phyloP scores from a whole-genome alignment of 2,329 filamentous ascomycete species.

The Atkinsonella hypoxylon region DNA sequence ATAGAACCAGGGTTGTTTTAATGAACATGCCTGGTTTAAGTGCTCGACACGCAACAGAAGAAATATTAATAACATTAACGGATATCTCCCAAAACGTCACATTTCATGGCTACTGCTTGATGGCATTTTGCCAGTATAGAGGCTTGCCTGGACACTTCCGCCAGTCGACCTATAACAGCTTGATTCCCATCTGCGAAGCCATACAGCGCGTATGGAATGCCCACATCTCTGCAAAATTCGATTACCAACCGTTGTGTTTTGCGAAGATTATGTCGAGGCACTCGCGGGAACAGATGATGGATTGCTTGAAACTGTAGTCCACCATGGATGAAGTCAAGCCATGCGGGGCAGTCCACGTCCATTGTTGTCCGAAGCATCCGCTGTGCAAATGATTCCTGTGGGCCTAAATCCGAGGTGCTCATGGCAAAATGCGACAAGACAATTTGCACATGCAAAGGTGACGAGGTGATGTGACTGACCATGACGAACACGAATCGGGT shows the following conservation, averaged over 20 bases:
- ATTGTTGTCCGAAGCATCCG: slow-evolving; percentile 88
- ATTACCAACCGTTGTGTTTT: slow-evolving; percentile 45
- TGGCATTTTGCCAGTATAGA: slow-evolving; percentile 67
- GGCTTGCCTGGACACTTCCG: slow-evolving; percentile 70
- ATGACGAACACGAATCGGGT: slow-evolving; percentile 64
- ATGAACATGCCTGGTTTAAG: no score
- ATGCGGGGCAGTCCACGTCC: slow-evolving; percentile 63
- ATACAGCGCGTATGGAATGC: slow-evolving; percentile 75
- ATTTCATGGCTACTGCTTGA: slow-evolving; percentile 4
- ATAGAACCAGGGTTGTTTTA: no score
- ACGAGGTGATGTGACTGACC: slow-evolving; percentile 68
- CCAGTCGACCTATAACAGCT: slow-evolving; percentile 63
- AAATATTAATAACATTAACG: background rate
- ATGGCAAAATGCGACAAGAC: slow-evolving; percentile 88
- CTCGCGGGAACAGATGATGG: slow-evolving; percentile 57
- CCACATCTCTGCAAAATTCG: slow-evolving; percentile 54
- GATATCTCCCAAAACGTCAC: background rate
- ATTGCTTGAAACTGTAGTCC: slow-evolving; percentile 63
- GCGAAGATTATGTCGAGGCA: slow-evolving; percentile 57
- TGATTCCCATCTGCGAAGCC: slow-evolving; percentile 77
- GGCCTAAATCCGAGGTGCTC: slow-evolving; percentile 78
- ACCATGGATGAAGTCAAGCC: slow-evolving; percentile 62
- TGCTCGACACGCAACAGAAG: no score
- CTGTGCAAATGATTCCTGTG: slow-evolving; percentile 77
- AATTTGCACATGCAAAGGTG: slow-evolving; percentile 79